phyloP scores from a whole-genome alignment of 2,329 filamentous ascomycete species.

The Fusarium buharicum region DNA sequence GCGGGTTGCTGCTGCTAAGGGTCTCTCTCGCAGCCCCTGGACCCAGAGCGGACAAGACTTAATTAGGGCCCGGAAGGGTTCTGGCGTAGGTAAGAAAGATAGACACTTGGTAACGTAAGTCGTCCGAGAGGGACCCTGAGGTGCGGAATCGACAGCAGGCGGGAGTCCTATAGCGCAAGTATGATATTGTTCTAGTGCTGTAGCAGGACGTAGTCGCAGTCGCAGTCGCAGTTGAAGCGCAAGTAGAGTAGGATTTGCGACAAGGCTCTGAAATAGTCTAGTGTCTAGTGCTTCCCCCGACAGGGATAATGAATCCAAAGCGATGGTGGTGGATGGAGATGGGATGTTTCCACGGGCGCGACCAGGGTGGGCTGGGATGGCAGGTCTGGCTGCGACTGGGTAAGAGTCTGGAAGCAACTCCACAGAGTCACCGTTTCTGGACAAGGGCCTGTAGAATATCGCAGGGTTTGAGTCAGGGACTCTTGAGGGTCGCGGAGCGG shows the following conservation, averaged over 20 bases:
- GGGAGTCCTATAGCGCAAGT: constrained; percentile 5
- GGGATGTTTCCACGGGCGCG: constrained; percentile 40
- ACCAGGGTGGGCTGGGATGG: constrained; percentile 35
- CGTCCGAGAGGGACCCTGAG: constrained; percentile 13
- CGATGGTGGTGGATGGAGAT: constrained; percentile 27
- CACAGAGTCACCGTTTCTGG: constrained; percentile 44
- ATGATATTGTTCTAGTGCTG: constrained; percentile 1
- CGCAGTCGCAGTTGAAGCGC: constrained; percentile 8
- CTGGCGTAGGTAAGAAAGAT: constrained; percentile 16
- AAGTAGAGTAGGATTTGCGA: constrained; percentile 38
- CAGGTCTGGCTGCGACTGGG: constrained; percentile 30
- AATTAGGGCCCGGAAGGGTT: constrained; percentile 26
- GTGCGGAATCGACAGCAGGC: constrained; percentile 21
- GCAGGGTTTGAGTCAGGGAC: constrained; percentile 45
- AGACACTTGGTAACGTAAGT: constrained; percentile 2
- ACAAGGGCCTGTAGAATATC: constrained; percentile 31
- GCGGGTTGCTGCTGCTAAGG: constrained; percentile 21
- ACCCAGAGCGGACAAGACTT: constrained; percentile 26
- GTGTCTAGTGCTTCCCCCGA: constrained; percentile 3
- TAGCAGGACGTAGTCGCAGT: neutral
- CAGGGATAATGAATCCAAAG: constrained; percentile 26
- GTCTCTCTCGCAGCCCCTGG: constrained; percentile 39
- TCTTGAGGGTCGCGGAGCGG: constrained; percentile 27
- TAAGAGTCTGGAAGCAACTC: constrained; percentile 27
- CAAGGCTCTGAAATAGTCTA: constrained; percentile 32